phyloP scores from a whole-genome alignment of 2,329 filamentous ascomycete genomes.

The Nannizziopsis barbatae region DNA sequence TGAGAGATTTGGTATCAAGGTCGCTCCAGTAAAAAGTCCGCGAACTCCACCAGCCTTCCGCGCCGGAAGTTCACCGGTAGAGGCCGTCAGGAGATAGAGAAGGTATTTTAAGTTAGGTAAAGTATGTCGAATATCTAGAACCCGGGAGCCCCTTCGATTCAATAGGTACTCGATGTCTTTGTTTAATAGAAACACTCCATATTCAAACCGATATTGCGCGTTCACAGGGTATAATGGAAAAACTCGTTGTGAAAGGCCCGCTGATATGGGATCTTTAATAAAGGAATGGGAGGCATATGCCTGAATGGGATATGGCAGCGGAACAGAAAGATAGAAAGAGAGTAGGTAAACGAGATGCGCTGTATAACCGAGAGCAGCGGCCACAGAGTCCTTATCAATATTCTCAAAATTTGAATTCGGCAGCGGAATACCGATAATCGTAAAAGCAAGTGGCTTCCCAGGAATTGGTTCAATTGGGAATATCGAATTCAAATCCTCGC shows the following conservation, averaged over 20 bases:
- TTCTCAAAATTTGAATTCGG: conserved; percentile 72
- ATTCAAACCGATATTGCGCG: conserved; percentile 76
- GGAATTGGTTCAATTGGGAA: conserved; percentile 66
- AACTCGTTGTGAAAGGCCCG: conserved; percentile 46
- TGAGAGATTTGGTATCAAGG: conserved; percentile 28
- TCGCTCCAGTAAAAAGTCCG: conserved; percentile 31
- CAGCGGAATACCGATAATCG: conserved; percentile 64
- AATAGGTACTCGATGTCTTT: conserved; percentile 74
- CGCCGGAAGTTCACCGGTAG: conserved; percentile 50
- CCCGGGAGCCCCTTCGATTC: conserved; percentile 52
- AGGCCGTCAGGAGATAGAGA: conserved; percentile 77
- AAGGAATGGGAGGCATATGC: conserved; percentile 62
- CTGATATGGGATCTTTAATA: conserved; percentile 61
- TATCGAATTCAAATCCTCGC: conserved; percentile 66
- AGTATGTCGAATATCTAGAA: conserved; percentile 84
- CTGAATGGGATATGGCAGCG: conserved; percentile 69
- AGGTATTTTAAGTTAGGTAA: conserved; percentile 89
- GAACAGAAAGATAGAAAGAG: conserved; percentile 68
- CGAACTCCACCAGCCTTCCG: conserved; percentile 44
- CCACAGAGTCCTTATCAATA: conserved; percentile 57
- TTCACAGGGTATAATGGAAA: conserved; percentile 65
- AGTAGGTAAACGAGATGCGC: conserved; percentile 64
- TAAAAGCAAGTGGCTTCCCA: conserved; percentile 61
- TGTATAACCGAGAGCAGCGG: conserved; percentile 71
- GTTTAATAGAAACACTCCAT: conserved; percentile 91